Evolutionary conservation across 768 basidiomycete genomes (phyloP), one percentile per base, ranked within the genome.

Genomic region (Rhodotorula kratochvilovae): DNA sequence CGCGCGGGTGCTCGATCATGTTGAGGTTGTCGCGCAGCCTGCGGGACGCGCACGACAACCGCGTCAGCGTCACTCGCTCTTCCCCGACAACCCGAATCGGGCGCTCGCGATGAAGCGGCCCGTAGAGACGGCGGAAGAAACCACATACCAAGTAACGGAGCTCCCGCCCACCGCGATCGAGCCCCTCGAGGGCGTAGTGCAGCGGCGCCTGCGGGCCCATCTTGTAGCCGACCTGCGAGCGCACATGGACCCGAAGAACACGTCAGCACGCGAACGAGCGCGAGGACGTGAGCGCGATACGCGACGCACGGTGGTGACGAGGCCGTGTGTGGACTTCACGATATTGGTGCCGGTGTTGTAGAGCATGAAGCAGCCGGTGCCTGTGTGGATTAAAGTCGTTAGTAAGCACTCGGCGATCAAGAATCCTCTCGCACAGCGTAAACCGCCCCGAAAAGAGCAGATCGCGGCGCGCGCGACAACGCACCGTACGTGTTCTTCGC

Each of bases 141-240:
- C 65, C 86, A 87, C 58, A 13, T 15, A 45, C 58, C 96, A 99
- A 81, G 94, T 94, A 78, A 99, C 88, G 16, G 92, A 92, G 75
- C 89, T 90, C 50, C 96, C 96, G 25, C 94, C 96, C 48, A 97
- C 95, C 35, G 90, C 91, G 74, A 97, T 93, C 73, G 89, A 89
- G n/a, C 8, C 96, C 96, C 81, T 99, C 96, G 48, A 99, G 82
- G 12, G 95, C 93, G 79, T 97, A 99, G 7, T 92, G 86, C 1
- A 95, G 89, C 73, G 88, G 88, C 12, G 86, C 82, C 45, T 85
- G 82, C 12, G 87, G 85, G 23, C 94, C 91, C 46, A 92, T 86
- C 81, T 92, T 90, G 82, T 91, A 99, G 27, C 90, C 96, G 66
- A 97, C 85, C 90, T 92, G 70, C 3, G 10, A 19, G 58, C 62